Evolutionary conservation across 257 asterid genomes (phyloP).

Genomic region (Nicotiana tomentosiformis): DNA sequence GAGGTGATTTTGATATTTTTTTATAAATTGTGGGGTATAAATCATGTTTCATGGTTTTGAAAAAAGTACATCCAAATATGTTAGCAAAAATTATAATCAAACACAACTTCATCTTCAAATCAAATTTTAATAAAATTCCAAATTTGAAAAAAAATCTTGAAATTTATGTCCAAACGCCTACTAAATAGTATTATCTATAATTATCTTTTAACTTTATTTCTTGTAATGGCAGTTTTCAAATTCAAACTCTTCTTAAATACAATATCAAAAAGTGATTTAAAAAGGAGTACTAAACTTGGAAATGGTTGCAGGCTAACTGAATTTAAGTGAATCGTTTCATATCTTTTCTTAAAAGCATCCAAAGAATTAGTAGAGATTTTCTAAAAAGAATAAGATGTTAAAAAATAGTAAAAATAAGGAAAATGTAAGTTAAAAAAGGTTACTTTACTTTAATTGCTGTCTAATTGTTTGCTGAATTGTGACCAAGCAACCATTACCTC

Average conservation of each 20-base stretch:
- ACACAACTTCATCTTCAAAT: no score
- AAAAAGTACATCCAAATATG: no score
- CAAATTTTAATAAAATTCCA: no score
- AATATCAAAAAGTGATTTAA: background rate
- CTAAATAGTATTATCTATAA: background rate
- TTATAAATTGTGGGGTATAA: no score
- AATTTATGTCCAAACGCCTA: no score
- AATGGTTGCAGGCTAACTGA: background rate
- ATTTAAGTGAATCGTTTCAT: background rate
- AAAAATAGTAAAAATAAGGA: background rate
- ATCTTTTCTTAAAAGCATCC: slow-evolving; percentile 3
- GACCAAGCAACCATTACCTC: background rate
- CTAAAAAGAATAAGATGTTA: background rate
- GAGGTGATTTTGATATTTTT: no score
- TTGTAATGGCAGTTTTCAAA: no score
- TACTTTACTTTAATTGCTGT: background rate
- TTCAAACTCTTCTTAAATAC: background rate
- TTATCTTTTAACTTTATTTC: background rate
- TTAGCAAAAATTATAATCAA: no score
- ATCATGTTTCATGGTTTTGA: no score
- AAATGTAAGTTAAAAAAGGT: background rate
- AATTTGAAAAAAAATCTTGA: no score
- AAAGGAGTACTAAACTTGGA: background rate
- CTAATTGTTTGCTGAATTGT: background rate
- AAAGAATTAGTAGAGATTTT: background rate